Base-by-base conservation (phyloP, 129 eudicot genomes). In the Tanacetum coccineum region DNA sequence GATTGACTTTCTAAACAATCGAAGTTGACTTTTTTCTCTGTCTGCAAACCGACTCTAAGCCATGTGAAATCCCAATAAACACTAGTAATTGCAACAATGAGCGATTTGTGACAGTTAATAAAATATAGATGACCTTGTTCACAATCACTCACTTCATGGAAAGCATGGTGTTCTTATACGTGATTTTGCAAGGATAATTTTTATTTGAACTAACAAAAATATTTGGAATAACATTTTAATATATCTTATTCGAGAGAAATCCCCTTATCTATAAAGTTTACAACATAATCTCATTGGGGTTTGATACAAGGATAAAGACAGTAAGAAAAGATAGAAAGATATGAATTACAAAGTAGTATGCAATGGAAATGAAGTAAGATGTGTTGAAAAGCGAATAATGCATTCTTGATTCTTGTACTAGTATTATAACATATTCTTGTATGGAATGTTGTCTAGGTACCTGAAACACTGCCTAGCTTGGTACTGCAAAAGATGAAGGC, bases 401-500 rank as follows among this genome's bases (percentile, higher is more conserved):
- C 42, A 36, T 36, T 13, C 11, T 60, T 2, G 18, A 9, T 62
- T 61, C 1, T 39, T 21, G 11, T 49, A 66, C 15, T 9, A n/a
- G 32, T 67, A 51, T 28, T 9, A 50, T 30, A 14, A 20, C 4
- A 6, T 62, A 53, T 54, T 67, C 28, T 48, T 63, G 66, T 44
- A 20, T 11, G 64, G 10, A 58, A 18, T 73, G 50, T 44, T 14
- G 22, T 64, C 3, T 62, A 88, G 96, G 84, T 90, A 42, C 95
- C 97, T 0, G 97, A 90, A 62, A 90, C 95, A 62, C 82, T 90
- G 42, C 84, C 92, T 14, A 75, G 74, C 4, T 21, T 47, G 28
- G 77, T 87, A 4, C 62, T 90, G 61, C 72, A 82, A 53, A 90
- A 90, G 79, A 87, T 90, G 92, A 90, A 84, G 64, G 97, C 97